These are phyloP conservation scores for Euphorbia pulcherrima DNA, from an alignment of 345 rosid species.

Conservation along the genomic window DNA sequence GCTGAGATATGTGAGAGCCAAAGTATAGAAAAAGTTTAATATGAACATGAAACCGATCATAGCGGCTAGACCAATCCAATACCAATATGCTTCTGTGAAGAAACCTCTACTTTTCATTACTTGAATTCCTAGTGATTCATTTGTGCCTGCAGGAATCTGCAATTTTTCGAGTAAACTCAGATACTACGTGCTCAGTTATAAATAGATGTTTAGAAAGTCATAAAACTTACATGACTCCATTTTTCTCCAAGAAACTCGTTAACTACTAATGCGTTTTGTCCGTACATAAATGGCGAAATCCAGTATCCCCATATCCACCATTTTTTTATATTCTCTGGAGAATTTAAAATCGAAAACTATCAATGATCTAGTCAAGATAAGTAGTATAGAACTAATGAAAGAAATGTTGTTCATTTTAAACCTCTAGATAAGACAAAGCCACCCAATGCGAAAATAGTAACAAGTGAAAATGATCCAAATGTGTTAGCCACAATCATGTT, in stretches of 20 bases:
- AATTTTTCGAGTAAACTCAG: too few relatives aligned
- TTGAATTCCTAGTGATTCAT: slow-evolving; percentile 41
- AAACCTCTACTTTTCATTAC: slow-evolving; percentile 47
- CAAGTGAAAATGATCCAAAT: slow-evolving; percentile 57
- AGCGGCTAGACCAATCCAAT: slow-evolving; percentile 62
- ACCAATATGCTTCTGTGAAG: slow-evolving; percentile 51
- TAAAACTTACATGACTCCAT: slow-evolving; percentile 43
- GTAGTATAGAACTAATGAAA: too few relatives aligned
- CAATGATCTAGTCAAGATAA: too few relatives aligned
- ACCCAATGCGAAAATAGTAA: slow-evolving; percentile 52
- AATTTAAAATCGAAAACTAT: not conserved
- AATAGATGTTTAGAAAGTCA: too few relatives aligned
- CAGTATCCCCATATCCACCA: slow-evolving; percentile 96
- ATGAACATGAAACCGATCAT: slow-evolving; percentile 34
- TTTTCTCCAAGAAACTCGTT: slow-evolving; percentile 76
- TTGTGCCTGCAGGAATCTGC: slow-evolving; percentile 22
- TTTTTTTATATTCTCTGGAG: slow-evolving; percentile 57
- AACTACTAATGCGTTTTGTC: slow-evolving; percentile 55
- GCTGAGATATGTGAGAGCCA: slow-evolving; percentile 46
- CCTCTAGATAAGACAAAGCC: slow-evolving; percentile 67
- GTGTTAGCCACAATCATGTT: slow-evolving; percentile 59
- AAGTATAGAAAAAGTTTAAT: slow-evolving; percentile 38
- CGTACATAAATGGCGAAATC: slow-evolving; percentile 79
- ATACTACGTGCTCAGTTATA: too few relatives aligned
- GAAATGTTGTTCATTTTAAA: too few relatives aligned